These are phyloP conservation scores for Chloropicon primus DNA, from an alignment of 139 green algal species.

Conservation along the genomic window DNA sequence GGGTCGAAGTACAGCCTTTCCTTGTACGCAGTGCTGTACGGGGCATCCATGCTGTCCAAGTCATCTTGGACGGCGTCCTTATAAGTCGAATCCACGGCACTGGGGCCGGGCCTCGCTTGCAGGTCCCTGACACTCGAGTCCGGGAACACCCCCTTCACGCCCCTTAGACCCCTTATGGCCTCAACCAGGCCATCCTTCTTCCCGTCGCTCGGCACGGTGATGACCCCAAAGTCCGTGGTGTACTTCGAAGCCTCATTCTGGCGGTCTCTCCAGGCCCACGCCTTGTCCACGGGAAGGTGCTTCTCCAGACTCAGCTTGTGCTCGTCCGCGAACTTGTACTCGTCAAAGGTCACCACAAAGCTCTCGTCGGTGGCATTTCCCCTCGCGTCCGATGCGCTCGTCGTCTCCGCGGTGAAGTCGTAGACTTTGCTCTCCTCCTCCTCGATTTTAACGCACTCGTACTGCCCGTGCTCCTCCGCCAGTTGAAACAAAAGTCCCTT, in stretches of 20 bases:
- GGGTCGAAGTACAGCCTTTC: not conserved
- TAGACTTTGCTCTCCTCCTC: not conserved
- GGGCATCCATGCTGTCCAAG: not conserved
- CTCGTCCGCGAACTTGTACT: not conserved
- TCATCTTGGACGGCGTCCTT: constrained; percentile 12
- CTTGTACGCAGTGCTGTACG: not conserved
- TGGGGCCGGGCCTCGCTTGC: not conserved
- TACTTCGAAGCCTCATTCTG: constrained; percentile 37
- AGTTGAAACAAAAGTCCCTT: not conserved
- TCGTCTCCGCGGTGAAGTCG: not conserved
- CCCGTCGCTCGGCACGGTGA: constrained; percentile 11
- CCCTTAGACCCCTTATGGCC: not conserved
- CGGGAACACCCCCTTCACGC: not conserved
- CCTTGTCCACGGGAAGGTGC: not conserved
- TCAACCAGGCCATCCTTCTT: constrained; percentile 13
- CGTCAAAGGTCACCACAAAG: not conserved
- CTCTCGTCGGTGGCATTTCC: not conserved
- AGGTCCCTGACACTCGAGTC: not conserved
- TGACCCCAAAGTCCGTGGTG: constrained; percentile 72
- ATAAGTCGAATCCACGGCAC: not conserved
- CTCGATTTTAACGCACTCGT: not conserved
- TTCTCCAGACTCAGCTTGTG: not conserved
- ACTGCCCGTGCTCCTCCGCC: not conserved
- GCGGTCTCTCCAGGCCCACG: constrained; percentile 43
- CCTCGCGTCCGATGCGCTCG: not conserved